phyloP scores from a whole-genome alignment of 495 filamentous ascomycete species.

The Neurospora terricola region DNA sequence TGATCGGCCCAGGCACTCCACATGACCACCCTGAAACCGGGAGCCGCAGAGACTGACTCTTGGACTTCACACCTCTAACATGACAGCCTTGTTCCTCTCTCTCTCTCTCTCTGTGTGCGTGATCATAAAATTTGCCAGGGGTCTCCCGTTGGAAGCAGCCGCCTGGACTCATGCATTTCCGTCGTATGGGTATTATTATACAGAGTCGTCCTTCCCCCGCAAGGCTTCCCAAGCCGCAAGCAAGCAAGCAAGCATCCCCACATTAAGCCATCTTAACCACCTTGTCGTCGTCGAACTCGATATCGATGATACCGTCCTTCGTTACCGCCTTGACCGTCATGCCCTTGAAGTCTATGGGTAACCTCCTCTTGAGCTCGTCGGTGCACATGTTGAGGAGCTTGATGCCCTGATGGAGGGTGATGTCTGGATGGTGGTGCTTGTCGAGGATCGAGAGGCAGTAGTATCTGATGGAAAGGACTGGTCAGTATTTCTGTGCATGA shows the following conservation, averaged over 20 bases:
- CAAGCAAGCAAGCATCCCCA: background rate
- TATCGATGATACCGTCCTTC: conserved; percentile 76
- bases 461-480: conserved; percentile 37
- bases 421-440: conserved; percentile 95
- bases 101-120: background rate
- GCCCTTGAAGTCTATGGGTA: conserved; percentile 98
- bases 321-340: conserved; percentile 86
- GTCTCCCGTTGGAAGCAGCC: background rate
- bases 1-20: background rate
- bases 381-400: conserved; percentile 89
- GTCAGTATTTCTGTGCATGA: conserved; percentile 4
- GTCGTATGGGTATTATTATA: conserved; percentile 18
- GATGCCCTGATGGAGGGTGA: conserved; percentile 74
- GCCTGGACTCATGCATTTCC: conserved; percentile 4
- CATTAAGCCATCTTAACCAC: conserved; percentile 54
- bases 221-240: conserved; percentile 1
- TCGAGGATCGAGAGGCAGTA: conserved; percentile 94
- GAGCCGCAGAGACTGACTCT: background rate
- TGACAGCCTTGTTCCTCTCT: background rate
- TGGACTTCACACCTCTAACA: background rate
- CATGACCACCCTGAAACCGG: background rate
- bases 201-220: conserved; percentile 10
- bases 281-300: conserved; percentile 72
- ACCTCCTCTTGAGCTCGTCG: conserved; percentile 87
- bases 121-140: background rate